These are phyloP conservation scores for Mortierella sp. DNA, from an alignment of 371 early-diverging fungal species.

Conservation along the genomic window DNA sequence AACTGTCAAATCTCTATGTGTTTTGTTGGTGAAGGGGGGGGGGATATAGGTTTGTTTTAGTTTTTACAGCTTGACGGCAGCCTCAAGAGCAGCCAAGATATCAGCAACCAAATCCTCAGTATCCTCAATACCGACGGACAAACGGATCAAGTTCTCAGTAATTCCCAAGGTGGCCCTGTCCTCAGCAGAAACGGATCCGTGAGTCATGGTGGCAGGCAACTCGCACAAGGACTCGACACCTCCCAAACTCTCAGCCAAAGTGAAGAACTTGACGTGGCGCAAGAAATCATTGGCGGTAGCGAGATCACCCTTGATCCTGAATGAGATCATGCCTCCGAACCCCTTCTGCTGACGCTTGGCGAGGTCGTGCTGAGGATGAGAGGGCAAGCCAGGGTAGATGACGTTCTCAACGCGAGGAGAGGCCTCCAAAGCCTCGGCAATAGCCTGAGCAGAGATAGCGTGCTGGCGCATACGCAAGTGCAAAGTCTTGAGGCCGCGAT, in stretches of 20 bases:
- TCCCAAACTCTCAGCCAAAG: constrained; percentile 88
- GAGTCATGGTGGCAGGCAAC: constrained; percentile 90
- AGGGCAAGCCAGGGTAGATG: constrained; percentile 87
- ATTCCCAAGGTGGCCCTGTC: constrained; percentile 83
- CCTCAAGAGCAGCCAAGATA: constrained; percentile 54
- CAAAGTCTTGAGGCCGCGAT: constrained; percentile 96
- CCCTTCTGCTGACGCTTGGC: constrained; percentile 84
- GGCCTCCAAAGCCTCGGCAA: constrained; percentile 78
- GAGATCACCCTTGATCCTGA: constrained; percentile 82
- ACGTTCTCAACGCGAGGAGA: constrained; percentile 76
- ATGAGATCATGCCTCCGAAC: constrained; percentile 91
- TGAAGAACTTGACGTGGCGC: constrained; percentile 75
- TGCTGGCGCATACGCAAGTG: constrained; percentile 96
- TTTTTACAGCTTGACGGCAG: constrained; percentile 47
- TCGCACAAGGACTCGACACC: constrained; percentile 90
- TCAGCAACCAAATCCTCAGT: constrained; percentile 77
- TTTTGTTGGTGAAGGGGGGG: background rate
- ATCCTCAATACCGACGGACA: constrained; percentile 89
- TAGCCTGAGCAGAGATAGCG: constrained; percentile 84
- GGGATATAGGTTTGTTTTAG: background rate
- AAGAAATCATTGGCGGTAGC: constrained; percentile 81
- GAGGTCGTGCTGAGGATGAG: constrained; percentile 87
- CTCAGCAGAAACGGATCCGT: constrained; percentile 84
- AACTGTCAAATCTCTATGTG: background rate
- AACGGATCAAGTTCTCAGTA: constrained; percentile 85